Conservation (phyloP, 805 yeast genomes). For the Candida ulmi region DNA sequence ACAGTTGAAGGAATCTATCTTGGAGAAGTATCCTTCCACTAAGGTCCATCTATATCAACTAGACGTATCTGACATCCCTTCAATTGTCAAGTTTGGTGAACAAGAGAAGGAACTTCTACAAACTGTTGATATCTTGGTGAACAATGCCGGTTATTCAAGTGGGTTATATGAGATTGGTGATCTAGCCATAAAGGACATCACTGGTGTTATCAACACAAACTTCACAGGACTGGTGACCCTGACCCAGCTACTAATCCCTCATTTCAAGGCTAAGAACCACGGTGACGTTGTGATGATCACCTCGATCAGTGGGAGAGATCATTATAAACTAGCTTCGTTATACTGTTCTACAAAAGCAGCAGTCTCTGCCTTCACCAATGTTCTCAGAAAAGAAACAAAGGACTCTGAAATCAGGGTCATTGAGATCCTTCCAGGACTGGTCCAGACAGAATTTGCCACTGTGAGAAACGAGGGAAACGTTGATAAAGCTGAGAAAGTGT, state of each 20-base stretch:
- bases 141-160: slow-evolving; percentile 69
- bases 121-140: slow-evolving; percentile 53
- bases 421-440: slow-evolving; percentile 57
- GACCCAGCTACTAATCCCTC: slow-evolving; percentile 62
- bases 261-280: slow-evolving; percentile 55
- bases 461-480: slow-evolving; percentile 51
- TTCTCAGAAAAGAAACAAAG: slow-evolving; percentile 63
- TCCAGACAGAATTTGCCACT: slow-evolving; percentile 55
- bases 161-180: slow-evolving; percentile 72
- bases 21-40: slow-evolving; percentile 37
- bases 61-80: slow-evolving; percentile 49
- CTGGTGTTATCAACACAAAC: slow-evolving; percentile 74
- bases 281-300: slow-evolving; percentile 69
- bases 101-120: slow-evolving; percentile 47
- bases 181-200: slow-evolving; percentile 52
- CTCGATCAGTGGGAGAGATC: slow-evolving; percentile 68
- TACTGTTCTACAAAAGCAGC: slow-evolving; percentile 70
- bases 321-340: slow-evolving; percentile 52
- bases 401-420: slow-evolving; percentile 56
- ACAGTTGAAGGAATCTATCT: slow-evolving; percentile 39
- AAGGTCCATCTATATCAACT: slow-evolving; percentile 39
- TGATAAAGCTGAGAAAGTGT: slow-evolving; percentile 45
- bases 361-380: slow-evolving; percentile 59
- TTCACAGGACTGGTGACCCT: slow-evolving; percentile 74
- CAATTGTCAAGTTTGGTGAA: slow-evolving; percentile 41